These are phyloP conservation scores for Penicillium nordicum DNA, from an alignment of 2,329 filamentous ascomycete species.

Conservation along the genomic window DNA sequence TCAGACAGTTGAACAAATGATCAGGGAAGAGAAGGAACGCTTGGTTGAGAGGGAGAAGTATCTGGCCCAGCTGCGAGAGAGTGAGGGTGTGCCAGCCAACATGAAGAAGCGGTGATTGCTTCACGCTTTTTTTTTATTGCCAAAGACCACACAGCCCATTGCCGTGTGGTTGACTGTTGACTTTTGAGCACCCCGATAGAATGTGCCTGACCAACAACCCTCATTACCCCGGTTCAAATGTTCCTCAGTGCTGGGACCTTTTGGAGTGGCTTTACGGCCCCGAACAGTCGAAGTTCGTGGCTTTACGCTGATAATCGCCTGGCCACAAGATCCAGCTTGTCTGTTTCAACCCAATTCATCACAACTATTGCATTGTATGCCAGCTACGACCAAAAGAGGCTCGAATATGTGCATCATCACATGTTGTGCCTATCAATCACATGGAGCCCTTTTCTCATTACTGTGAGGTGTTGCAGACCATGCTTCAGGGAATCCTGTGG, in stretches of 20 bases:
- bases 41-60: conserved; percentile 60
- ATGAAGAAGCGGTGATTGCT: conserved; percentile 42
- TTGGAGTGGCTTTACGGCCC: background rate
- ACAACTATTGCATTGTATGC: background rate
- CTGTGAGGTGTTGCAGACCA: background rate
- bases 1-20: conserved; percentile 56
- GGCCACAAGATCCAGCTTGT: background rate
- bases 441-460: background rate
- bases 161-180: background rate
- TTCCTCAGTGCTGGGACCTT: background rate
- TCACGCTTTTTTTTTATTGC: background rate
- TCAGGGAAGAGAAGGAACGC: conserved; percentile 63
- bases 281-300: background rate
- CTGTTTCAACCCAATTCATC: background rate
- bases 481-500: background rate
- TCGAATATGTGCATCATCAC: background rate
- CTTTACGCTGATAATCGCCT: background rate
- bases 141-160: background rate
- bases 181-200: background rate
- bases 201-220: background rate
- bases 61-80: conserved; percentile 51
- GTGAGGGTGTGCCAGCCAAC: conserved; percentile 39
- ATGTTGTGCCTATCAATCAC: background rate
- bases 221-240: background rate
- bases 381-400: background rate